Evolutionary conservation across 2,329 filamentous ascomycete species (phyloP).

Genomic region (Macrophomina tecta): DNA sequence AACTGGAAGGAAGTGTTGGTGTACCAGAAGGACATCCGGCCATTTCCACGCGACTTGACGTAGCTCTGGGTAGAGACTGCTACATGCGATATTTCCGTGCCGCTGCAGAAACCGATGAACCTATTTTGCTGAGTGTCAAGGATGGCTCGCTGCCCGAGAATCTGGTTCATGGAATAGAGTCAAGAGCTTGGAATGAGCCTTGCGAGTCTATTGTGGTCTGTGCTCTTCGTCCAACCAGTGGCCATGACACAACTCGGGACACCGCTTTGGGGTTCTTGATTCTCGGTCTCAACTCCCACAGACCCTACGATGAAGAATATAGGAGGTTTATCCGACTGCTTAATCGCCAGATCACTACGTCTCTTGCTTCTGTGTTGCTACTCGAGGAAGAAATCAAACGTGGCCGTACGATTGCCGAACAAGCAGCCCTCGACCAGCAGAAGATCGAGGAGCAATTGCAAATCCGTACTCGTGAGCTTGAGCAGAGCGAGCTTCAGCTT

Average conservation of each 20-base stretch:
- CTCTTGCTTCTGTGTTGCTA: conserved; percentile 43
- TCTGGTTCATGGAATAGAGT: conserved; percentile 41
- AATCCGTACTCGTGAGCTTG: conserved; percentile 20
- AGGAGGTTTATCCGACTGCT: conserved; percentile 39
- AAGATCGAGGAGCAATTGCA: conserved; percentile 32
- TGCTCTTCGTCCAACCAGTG: conserved; percentile 34
- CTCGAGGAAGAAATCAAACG: conserved; percentile 41
- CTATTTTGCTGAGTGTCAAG: conserved; percentile 35
- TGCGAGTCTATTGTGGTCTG: conserved; percentile 28
- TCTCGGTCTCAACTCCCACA: conserved; percentile 41
- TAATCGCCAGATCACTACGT: conserved; percentile 42
- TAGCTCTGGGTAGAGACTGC: conserved; percentile 22
- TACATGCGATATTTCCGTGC: conserved; percentile 31
- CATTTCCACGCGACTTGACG: conserved; percentile 24
- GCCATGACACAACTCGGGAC: conserved; percentile 31
- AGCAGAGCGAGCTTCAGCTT: conserved; percentile 26
- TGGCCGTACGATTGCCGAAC: conserved; percentile 33
- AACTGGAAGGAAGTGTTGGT: conserved; percentile 42
- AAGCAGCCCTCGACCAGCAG: conserved; percentile 43
- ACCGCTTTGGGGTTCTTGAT: conserved; percentile 40
- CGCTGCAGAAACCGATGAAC: conserved; percentile 41
- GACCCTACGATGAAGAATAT: conserved; percentile 44
- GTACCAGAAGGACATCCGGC: conserved; percentile 39
- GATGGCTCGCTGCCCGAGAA: conserved; percentile 38
- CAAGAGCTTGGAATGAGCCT: conserved; percentile 22